Conservation (phyloP, 2,329 filamentous ascomycete species). For the Parafenestella ontariensis region DNA sequence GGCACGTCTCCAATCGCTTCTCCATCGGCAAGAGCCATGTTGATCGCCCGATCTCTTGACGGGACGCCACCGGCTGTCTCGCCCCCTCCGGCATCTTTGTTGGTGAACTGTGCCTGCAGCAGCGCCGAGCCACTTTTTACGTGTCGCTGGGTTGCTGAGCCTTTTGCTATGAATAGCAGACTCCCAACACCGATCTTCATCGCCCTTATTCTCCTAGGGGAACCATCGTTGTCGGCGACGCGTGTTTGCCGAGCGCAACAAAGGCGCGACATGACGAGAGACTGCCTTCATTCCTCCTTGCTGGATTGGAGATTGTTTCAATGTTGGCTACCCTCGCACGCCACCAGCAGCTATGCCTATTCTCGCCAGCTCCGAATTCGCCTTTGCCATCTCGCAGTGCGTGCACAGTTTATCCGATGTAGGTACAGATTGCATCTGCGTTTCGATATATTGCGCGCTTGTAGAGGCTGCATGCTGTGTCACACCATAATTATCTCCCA, state of each 20-base stretch:
- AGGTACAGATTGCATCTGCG: constrained; percentile 19
- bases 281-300: background rate
- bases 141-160: background rate
- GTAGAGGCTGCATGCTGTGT: constrained; percentile 1
- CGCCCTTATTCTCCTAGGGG: background rate
- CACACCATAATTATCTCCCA: background rate
- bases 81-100: constrained; percentile 2
- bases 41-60: constrained; percentile 3
- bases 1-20: constrained; percentile 11
- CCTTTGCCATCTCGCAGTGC: background rate
- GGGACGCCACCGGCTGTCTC: background rate
- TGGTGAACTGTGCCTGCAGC: background rate
- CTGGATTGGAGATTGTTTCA: background rate
- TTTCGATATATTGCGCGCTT: constrained; percentile 3
- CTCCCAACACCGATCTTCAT: background rate
- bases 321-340: background rate
- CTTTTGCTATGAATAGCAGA: background rate
- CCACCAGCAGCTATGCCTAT: constrained; percentile 1
- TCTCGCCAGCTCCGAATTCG: background rate
- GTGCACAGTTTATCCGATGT: constrained; percentile 11
- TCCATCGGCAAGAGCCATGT: constrained; percentile 9
- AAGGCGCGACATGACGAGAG: background rate
- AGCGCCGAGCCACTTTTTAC: background rate
- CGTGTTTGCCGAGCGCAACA: background rate
- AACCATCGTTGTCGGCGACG: background rate